Base-by-base conservation (phyloP, 1,284 basidiomycete species). In the Schizophyllum commune region DNA sequence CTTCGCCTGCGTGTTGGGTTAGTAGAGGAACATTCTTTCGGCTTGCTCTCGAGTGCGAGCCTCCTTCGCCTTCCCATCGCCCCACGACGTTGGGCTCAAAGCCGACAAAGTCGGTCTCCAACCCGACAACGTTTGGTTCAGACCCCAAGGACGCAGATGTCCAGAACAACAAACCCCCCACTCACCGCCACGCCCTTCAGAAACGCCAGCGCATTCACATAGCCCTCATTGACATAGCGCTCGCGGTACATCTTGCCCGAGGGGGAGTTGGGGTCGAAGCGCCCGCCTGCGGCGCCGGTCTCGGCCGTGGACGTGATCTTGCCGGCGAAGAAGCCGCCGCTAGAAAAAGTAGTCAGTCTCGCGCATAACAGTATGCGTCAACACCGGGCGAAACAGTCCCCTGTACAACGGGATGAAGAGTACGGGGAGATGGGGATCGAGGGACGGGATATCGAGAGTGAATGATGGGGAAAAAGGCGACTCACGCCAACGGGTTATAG, bases 281-380 rank as follows among this genome's bases (percentile, higher is more conserved):
- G 73, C 52, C 52, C 52, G 6, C 76, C 74, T 8, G 71, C 69
- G 1, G 71, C 65, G 5, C 67, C 68, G 32, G 60, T 60, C 2
- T 70, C 69, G 5, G 67, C 64, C 1, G 69, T 63, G 1, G 74
- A 75, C 33, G 71, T 66, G 39, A 81, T 64, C 62, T 80, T 81
- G 1, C 81, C 81, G 1, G 79, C 73, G 62, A 81, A 74, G 54
- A 80, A 67, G 21, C 79, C 79, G 7, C 78, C 78, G 7, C 72
- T 73, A 11, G 9, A 11, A 60, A 9, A 21, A 65, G 59, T 65
- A 39, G 5, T 22, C 52, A 51, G 11, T 11, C 11, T 11, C 11
- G 11, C 47, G 47, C 47, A 51, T 51, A 51, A n/a, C 11, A 51
- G 47, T n/a, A 51, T n/a, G n/a, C n/a, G n/a, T n/a, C n/a, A n/a